A percentile compares a stretch with the other conserved stretches of the same genome.
phyloP scores from a whole-genome alignment of 495 filamentous ascomycete species.

The Podospora didyma region DNA sequence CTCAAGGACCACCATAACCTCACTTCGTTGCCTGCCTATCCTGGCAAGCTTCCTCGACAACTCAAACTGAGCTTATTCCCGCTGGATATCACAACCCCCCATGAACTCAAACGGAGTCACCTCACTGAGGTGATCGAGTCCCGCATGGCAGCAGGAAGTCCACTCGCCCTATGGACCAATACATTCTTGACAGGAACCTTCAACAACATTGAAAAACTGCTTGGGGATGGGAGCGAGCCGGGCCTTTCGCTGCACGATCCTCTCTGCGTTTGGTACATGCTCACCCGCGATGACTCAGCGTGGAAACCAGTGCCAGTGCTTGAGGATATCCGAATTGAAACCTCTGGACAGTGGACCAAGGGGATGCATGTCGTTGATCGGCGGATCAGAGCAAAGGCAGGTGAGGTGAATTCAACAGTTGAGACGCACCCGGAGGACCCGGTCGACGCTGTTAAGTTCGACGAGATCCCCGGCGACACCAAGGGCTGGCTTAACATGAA shows the following conservation, averaged over 20 bases:
- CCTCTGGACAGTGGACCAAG: conserved; percentile 86
- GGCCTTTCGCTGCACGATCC: conserved; percentile 83
- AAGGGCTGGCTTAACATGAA: conserved; percentile 66
- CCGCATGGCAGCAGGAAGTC: conserved; percentile 55
- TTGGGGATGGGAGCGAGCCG: conserved; percentile 49
- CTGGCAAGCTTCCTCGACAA: conserved; percentile 54
- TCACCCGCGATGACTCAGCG: conserved; percentile 50
- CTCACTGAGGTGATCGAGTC: conserved; percentile 54
- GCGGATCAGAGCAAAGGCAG: conserved; percentile 55
- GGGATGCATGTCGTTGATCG: conserved; percentile 86
- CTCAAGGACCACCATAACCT: conserved; percentile 23
- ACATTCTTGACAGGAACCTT: conserved; percentile 78
- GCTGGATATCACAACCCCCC: conserved; percentile 80
- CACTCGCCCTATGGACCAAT: conserved; percentile 76
- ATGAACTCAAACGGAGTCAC: conserved; percentile 57
- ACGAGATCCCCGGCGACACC: conserved; percentile 52
- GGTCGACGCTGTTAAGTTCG: conserved; percentile 28
- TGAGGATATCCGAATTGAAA: conserved; percentile 82
- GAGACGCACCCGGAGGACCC: conserved; percentile 31
- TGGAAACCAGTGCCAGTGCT: conserved; percentile 46
- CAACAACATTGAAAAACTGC: conserved; percentile 63
- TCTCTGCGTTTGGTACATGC: conserved; percentile 79
- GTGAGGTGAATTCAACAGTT: conserved; percentile 46
- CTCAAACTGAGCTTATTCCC: conserved; percentile 81
- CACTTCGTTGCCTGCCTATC: conserved; percentile 58